Percentiles rank a stretch among this genome's conserved stretches.
phyloP scores from a whole-genome alignment of 192 early-diverging fungal species.

The Coemansia interrupta region DNA sequence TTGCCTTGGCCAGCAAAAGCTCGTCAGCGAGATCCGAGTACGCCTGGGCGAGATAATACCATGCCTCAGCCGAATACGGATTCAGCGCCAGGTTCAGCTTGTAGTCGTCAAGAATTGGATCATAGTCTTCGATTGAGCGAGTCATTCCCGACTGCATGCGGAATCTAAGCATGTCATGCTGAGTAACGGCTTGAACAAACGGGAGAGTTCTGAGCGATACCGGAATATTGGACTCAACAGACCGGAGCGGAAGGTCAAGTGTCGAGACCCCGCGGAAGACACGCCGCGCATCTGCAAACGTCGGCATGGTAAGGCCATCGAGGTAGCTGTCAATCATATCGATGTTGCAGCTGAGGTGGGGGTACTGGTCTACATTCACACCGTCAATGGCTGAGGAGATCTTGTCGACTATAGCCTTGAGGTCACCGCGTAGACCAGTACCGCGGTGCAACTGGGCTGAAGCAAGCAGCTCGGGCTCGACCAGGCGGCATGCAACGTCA shows the following conservation, averaged over 20 bases:
- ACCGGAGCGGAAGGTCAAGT: conserved; percentile 7
- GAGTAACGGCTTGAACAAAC: conserved; percentile 40
- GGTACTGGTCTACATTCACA: conserved; percentile 27
- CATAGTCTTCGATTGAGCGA: conserved; percentile 44
- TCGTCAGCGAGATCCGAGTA: conserved; percentile 45
- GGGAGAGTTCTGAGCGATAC: conserved; percentile 24
- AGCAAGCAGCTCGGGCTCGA: conserved; percentile 30
- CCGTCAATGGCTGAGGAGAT: conserved; percentile 17
- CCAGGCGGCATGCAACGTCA: conserved; percentile 25
- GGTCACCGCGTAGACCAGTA: conserved; percentile 37
- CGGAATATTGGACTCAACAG: background rate
- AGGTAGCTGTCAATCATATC: conserved; percentile 42
- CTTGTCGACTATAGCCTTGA: conserved; percentile 40
- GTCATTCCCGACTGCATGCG: conserved; percentile 43
- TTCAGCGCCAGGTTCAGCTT: conserved; percentile 37
- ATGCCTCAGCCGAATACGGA: conserved; percentile 29
- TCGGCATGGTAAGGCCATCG: conserved; percentile 44
- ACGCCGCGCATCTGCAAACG: conserved; percentile 28
- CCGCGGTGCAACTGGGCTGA: conserved; percentile 30
- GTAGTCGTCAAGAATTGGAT: conserved; percentile 47
- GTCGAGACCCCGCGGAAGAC: conserved; percentile 5
- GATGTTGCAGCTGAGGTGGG: conserved; percentile 36
- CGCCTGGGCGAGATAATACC: conserved; percentile 37
- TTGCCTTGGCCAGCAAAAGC: conserved; percentile 38
- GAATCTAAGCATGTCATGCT: conserved; percentile 36